These are phyloP conservation scores for Cucurbita maxima DNA, from an alignment of 306 rosid genomes.

Conservation along the genomic window DNA sequence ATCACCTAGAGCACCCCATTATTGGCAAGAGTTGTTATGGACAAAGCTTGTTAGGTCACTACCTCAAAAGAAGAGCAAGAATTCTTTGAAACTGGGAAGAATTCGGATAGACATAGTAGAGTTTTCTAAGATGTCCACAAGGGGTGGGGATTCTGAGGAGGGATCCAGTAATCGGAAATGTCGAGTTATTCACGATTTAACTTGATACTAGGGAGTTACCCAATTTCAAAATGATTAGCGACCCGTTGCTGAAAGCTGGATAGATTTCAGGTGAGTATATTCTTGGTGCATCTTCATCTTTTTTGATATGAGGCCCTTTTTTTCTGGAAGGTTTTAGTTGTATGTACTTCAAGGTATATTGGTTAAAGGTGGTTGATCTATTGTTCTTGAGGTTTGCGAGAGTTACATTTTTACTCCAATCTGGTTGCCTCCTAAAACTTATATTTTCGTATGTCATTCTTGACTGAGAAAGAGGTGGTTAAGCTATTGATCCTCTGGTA, in stretches of 20 bases:
- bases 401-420: background rate
- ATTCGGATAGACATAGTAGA: too few species aligned
- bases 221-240: background rate
- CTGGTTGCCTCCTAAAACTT: background rate
- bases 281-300: background rate
- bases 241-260: background rate
- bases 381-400: background rate
- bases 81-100: too few species aligned
- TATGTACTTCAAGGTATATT: too few species aligned
- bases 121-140: background rate
- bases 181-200: conserved; percentile 38
- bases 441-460: background rate
- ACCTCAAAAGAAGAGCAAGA: background rate
- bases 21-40: background rate
- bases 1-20: background rate
- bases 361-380: background rate
- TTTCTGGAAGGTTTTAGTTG: too few species aligned
- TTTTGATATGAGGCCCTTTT: background rate
- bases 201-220: background rate
- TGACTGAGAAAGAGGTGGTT: background rate
- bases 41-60: background rate
- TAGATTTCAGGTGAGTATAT: background rate
- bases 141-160: conserved; percentile 84
- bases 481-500: background rate
- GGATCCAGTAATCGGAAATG: conserved; percentile 79